Percentiles rank a stretch among this genome's conserved stretches.
phyloP scores from a whole-genome alignment of 192 early-diverging fungal genomes.

The Lobosporangium transversale region DNA sequence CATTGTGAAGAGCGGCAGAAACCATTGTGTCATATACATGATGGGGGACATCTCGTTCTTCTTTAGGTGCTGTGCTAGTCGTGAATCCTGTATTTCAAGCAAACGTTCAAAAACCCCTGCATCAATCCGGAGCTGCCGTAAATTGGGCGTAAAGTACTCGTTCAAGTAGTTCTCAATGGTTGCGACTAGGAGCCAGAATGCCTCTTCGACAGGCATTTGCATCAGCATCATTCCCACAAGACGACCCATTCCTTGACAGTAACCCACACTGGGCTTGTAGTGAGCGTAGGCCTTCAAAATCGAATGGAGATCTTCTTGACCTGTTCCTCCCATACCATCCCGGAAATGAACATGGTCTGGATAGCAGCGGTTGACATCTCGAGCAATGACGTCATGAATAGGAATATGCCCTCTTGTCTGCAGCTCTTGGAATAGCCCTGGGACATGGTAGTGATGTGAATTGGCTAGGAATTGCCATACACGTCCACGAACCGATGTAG shows the following conservation, averaged over 20 bases:
- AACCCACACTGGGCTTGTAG: constrained; percentile 86
- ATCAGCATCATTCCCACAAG: constrained; percentile 93
- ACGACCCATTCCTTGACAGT: constrained; percentile 97
- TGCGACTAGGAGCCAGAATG: constrained; percentile 88
- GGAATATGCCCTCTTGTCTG: constrained; percentile 53
- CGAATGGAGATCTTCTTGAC: constrained; percentile 80
- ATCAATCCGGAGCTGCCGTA: constrained; percentile 83
- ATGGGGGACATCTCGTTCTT: constrained; percentile 82
- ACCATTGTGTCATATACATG: constrained; percentile 95
- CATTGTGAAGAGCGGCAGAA: constrained; percentile 89
- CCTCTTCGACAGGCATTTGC: constrained; percentile 84
- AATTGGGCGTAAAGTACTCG: constrained; percentile 77
- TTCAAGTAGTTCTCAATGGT: constrained; percentile 77
- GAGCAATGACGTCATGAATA: constrained; percentile 91
- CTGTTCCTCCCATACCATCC: constrained; percentile 66
- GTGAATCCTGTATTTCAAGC: constrained; percentile 72
- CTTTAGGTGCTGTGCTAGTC: constrained; percentile 75
- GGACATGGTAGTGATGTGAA: constrained; percentile 56
- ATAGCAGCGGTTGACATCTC: constrained; percentile 90
- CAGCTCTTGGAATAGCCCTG: constrained; percentile 57
- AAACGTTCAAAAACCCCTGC: constrained; percentile 82
- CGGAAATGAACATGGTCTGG: constrained; percentile 88
- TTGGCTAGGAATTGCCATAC: constrained; percentile 77
- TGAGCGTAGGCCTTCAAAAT: constrained; percentile 91
- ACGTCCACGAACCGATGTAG: constrained; percentile 70